phyloP scores from a whole-genome alignment of 768 basidiomycete genomes.

The Phaeotremella skinneri region DNA sequence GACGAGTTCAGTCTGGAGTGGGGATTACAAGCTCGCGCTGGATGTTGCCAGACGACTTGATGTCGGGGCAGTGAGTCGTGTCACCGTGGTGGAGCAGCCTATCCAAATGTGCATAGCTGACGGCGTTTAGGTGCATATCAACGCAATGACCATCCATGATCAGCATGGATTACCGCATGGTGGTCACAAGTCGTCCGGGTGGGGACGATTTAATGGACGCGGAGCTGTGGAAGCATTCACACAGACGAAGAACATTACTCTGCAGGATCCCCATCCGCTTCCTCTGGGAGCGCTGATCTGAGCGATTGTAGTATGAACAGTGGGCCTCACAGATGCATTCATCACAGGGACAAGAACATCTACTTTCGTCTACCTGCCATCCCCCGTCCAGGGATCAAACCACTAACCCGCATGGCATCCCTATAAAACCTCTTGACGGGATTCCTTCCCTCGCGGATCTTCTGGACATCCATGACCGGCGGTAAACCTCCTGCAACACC shows the following conservation, averaged over 20 bases:
- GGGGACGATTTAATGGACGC: conserved; percentile 50
- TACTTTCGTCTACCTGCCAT: conserved; percentile 16
- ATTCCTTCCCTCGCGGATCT: neutral
- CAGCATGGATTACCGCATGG: conserved; percentile 48
- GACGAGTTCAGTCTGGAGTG: conserved; percentile 59
- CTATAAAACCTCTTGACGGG: conserved; percentile 17
- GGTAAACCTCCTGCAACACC: conserved; percentile 8
- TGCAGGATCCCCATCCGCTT: conserved; percentile 10
- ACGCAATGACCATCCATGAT: conserved; percentile 54
- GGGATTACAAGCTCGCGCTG: conserved; percentile 55
- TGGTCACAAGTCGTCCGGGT: conserved; percentile 46
- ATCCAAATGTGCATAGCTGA: neutral
- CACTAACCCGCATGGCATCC: conserved; percentile 23
- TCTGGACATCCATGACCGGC: conserved; percentile 16
- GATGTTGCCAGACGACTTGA: conserved; percentile 58
- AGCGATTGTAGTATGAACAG: conserved; percentile 2
- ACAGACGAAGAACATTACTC: conserved; percentile 36
- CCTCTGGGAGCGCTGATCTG: conserved; percentile 18
- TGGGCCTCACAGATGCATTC: neutral
- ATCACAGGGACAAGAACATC: neutral
- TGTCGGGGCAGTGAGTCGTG: conserved; percentile 54
- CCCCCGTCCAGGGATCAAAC: conserved; percentile 18
- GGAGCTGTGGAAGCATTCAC: conserved; percentile 49
- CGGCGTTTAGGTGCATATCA: conserved; percentile 55
- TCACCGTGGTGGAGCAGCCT: neutral